Percentiles rank a stretch among this genome's conserved stretches.
Conservation (phyloP, 1,139 yeast species). For the Pneumocystis carinii region DNA sequence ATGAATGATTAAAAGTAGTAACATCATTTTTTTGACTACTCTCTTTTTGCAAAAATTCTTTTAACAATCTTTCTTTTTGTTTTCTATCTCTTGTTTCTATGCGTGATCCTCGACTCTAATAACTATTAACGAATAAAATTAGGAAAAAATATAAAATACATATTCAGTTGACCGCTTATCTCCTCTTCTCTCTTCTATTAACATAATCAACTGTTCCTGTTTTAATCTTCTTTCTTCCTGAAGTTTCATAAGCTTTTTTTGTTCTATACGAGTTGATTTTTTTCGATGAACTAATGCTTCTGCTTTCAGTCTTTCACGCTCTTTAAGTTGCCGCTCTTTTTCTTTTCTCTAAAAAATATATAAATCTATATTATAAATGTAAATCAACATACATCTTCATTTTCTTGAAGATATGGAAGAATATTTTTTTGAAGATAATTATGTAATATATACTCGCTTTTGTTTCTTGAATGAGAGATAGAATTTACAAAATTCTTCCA, state of each 20-base stretch:
- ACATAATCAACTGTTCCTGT: slow-evolving; percentile 8
- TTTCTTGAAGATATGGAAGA: slow-evolving; percentile 16
- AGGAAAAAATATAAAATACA: background rate
- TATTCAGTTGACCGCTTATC: slow-evolving; percentile 8
- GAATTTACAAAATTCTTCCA: slow-evolving; percentile 21
- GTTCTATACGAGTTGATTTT: slow-evolving; percentile 15
- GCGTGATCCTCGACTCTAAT: slow-evolving; percentile 16
- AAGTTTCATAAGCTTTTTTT: slow-evolving; percentile 8
- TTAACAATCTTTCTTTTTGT: slow-evolving; percentile 39
- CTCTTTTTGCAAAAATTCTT: slow-evolving; percentile 6
- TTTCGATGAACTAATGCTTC: slow-evolving; percentile 12
- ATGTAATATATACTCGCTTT: slow-evolving; percentile 13
- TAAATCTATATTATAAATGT: slow-evolving; percentile 15
- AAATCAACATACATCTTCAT: slow-evolving; percentile 22
- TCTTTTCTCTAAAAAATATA: slow-evolving; percentile 10
- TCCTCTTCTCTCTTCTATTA: slow-evolving; percentile 6
- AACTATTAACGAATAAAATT: background rate
- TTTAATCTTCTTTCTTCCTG: slow-evolving; percentile 11
- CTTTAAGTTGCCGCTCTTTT: slow-evolving; percentile 18
- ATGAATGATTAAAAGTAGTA: background rate
- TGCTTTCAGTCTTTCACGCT: slow-evolving; percentile 18
- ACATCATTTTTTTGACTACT: slow-evolving; percentile 1
- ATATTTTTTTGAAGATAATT: slow-evolving; percentile 10
- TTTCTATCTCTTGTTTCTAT: slow-evolving; percentile 28
- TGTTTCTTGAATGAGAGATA: slow-evolving; percentile 11